Percentiles rank a stretch among this genome's conserved stretches.
phyloP scores from a whole-genome alignment of 371 early-diverging fungal species.

The Parasitella parasitica region DNA sequence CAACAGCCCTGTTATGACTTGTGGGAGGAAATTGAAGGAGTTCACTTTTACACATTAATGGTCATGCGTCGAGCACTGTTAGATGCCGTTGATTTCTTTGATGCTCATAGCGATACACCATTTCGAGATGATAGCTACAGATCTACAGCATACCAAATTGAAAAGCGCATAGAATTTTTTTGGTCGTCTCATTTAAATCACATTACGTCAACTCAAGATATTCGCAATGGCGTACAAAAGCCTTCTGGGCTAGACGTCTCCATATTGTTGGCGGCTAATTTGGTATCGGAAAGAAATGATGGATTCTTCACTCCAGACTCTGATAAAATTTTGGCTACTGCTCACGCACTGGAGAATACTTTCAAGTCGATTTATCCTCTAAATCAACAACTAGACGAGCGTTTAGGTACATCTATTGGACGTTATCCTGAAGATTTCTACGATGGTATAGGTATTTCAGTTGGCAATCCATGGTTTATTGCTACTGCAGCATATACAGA shows the following conservation, averaged over 20 bases:
- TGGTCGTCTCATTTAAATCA: conserved; percentile 39
- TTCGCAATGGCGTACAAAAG: conserved; percentile 40
- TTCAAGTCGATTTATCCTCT: conserved; percentile 55
- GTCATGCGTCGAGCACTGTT: conserved; percentile 64
- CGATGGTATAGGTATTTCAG: conserved; percentile 54
- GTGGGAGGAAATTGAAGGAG: conserved; percentile 59
- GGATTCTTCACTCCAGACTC: conserved; percentile 48
- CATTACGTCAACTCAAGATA: conserved; percentile 41
- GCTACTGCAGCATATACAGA: conserved; percentile 66
- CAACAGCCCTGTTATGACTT: conserved; percentile 49
- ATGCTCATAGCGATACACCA: conserved; percentile 17
- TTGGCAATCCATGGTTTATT: conserved; percentile 79
- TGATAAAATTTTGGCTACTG: conserved; percentile 54
- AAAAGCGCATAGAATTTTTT: conserved; percentile 38
- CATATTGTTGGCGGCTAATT: conserved; percentile 61
- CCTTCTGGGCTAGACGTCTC: conserved; percentile 60
- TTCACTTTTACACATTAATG: conserved; percentile 72
- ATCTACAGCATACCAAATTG: conserved; percentile 21
- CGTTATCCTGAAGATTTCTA: conserved; percentile 77
- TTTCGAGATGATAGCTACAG: conserved; percentile 9
- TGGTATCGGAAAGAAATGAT: conserved; percentile 33
- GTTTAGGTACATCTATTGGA: conserved; percentile 59
- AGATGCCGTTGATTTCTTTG: conserved; percentile 54
- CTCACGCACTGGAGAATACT: conserved; percentile 34
- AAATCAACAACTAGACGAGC: conserved; percentile 32